Evolutionary conservation across 2,329 filamentous ascomycete species (phyloP), one percentile per base, ranked within the genome.

Genomic region (Bertia moriformis): DNA sequence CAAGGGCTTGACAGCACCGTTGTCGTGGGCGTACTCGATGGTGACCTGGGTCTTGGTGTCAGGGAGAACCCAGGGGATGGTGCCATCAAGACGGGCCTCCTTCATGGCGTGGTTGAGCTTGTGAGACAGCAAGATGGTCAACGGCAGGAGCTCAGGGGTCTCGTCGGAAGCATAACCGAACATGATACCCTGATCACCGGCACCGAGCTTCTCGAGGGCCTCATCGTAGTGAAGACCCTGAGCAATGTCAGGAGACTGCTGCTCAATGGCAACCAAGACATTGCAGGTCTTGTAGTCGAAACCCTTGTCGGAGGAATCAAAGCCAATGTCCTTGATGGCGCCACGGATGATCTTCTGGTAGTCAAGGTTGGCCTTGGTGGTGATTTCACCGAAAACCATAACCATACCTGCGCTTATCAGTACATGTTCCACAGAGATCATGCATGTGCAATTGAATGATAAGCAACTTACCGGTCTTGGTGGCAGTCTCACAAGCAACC

Each of bases 241-340:
- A 52, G 91, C 91, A 58, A 98, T 98, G 66, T 98, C 91, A 56
- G 89, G 84, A 44, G 89, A 96, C 70, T 98, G 91, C 71, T 98
- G 78, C 80, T 98, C 91, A 64, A 98, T 95, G 67, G 89, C 91
- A 55, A 96, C 88, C 53, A 96, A 79, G 58, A 98, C 77, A 72
- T 95, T 96, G 73, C 83, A 89, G 52, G 91, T 98, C 82, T 96
- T 96, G 86, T 95, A 94, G 72, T 98, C 91, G 67, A 98, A 98
- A 47, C 91, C 91, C 80, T 98, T 98, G 55, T 75, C 72, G 41
- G 91, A 96, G 66, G 83, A 77, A 68, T 98, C 91, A 68, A 96
- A 98, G 55, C 91, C 91, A 59, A 98, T 98, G 60, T 93, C 89
- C 78, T 94, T 89, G 77, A 98, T 87, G 60, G 88, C 78, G 48